Evolutionary conservation across 2,329 filamentous ascomycete genomes (phyloP), one percentile per base, ranked within the genome.

Genomic region (Penicillium sp.): DNA sequence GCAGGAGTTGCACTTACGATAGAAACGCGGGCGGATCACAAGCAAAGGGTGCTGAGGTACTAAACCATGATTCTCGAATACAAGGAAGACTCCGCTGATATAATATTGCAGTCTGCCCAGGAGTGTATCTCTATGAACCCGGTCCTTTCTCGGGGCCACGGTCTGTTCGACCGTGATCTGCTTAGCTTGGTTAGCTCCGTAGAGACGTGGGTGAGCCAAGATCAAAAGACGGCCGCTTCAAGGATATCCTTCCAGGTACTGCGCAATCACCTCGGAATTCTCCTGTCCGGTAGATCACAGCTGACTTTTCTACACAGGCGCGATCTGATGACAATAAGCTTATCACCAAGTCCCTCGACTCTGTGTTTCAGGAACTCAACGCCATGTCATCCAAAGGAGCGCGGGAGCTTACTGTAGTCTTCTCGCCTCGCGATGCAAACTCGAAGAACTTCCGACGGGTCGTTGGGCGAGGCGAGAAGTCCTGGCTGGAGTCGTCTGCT

Each of bases 391-490:
- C 68, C 27, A 56, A 64, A 12, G 71, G 71, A n/a, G 7, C 74
- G 32, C 66, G 79, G 51, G 75, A 82, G 45, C 75, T 75, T 15
- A 72, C 74, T 8, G 54, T 80, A 26, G 55, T 84, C 10, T 59
- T 80, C 38, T 60, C 82, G 13, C 74, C 76, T 4, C 10, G 9
- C n/a, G 14, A 12, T 3, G n/a, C n/a, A 5, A 18, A 25, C 13
- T 6, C 6, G 18, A 8, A 6, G 14, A 15, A 6, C 22, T 20
- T 15, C 9, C 12, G 7, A 13, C 14, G 15, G 9, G 6, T 31
- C 6, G 15, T 14, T 10, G 23, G 14, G 17, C 37, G 37, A 30
- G 32, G 23, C 14, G 23, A n/a, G 18, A 29, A 23, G 15, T 18
- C n/a, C n/a, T 18, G 17, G 23, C 12, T 15, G 16, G 25, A 27